Evolutionary conservation across 176 grass and related monocot genomes (phyloP).

Genomic region (Saccharum spontaneum): DNA sequence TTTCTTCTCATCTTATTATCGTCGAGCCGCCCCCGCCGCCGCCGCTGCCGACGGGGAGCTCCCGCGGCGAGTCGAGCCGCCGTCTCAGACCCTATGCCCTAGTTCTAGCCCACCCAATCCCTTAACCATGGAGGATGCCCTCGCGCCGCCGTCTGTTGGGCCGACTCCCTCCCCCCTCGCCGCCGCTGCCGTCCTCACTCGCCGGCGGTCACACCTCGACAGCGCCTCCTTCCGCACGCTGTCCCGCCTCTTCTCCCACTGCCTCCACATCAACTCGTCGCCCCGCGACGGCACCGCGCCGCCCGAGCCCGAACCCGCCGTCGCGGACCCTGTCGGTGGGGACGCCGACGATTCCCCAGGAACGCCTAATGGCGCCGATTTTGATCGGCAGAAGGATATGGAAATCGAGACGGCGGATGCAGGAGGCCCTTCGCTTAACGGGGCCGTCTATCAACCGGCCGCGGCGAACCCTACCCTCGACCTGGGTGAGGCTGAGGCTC

Average conservation of each 20-base stretch:
- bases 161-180: background rate
- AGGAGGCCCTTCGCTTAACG: background rate
- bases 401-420: background rate
- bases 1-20: background rate
- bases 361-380: background rate
- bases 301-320: background rate
- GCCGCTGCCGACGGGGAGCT: conserved; percentile 28
- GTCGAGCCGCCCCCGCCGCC: no score
- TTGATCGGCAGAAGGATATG: background rate
- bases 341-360: background rate
- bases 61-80: background rate
- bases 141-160: background rate
- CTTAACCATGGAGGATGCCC: conserved; percentile 22
- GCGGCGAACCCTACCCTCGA: conserved; percentile 20
- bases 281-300: background rate
- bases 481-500: background rate
- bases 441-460: background rate
- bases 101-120: conserved; percentile 4
- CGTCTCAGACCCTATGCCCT: background rate
- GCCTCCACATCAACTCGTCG: conserved; percentile 41
- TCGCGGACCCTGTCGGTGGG: background rate
- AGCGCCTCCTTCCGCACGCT: conserved; percentile 71
- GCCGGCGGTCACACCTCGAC: conserved; percentile 69
- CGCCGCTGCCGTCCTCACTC: conserved; percentile 13
- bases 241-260: conserved; percentile 66